Evolutionary conservation across 768 basidiomycete genomes (phyloP), one percentile per base, ranked within the genome.

Genomic region (Tricholoma saponaceum): DNA sequence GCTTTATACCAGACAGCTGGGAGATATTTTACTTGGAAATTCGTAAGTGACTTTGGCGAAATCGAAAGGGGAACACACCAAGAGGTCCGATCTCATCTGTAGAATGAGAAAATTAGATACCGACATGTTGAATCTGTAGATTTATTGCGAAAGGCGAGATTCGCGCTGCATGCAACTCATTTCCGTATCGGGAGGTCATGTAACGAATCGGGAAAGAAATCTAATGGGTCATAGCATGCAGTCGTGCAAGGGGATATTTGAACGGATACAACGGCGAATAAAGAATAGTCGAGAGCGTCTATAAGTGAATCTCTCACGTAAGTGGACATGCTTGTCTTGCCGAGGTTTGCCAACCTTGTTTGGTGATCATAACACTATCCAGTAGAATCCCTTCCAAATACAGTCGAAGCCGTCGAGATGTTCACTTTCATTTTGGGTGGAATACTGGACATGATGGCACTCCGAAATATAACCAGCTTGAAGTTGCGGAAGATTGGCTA

Each of bases 121-220:
- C 55, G 52, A 59, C 63, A 66, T 59, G 49, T 62, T 33, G 64
- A 69, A 73, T 74, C 73, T 74, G n/a, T n/a, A 72, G 73, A 74
- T 74, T 69, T 70, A 71, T 69, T 67, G 56, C 49, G 52, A 51
- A 67, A 60, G 62, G 32, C 55, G 51, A 22, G 67, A 66, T 69
- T 68, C 62, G 55, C 61, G 58, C 60, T 62, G 60, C 58, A 56
- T 52, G 58, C 60, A 59, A 65, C 64, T 65, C 63, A 66, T 67
- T 68, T 69, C 70, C 70, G 67, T 66, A 69, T 66, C 54, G 30
- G 52, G 63, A 59, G 58, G 30, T 22, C 54, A 26, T 28, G 23
- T 41, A 35, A 59, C 59, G 65, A 64, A 69, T 69, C 66, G 67
- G 61, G 61, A 53, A 62, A 62, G 63, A 63, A 44, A 69, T 69